Base-by-base conservation (phyloP, 176 grass and related monocot species). In the Carex kokanica region DNA sequence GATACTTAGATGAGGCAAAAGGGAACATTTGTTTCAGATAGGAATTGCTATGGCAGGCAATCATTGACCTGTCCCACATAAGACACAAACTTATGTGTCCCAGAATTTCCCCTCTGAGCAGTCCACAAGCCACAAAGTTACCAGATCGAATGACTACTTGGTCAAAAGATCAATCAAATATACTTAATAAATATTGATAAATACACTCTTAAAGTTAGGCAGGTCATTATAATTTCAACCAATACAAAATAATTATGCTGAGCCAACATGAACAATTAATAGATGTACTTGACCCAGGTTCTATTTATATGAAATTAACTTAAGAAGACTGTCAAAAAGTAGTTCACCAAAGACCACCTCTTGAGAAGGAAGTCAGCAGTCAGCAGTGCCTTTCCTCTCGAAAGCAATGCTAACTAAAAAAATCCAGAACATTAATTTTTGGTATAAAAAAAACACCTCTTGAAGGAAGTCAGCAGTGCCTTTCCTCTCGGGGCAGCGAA, bases 381-480 rank as follows among this genome's bases (percentile, higher is more conserved):
- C 38, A 41, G 38, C 38, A 41, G 38, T 41, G 38, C 4, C 38
- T 41, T 41, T 41, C 38, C 38, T 41, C 38, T 41, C 6, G 5
- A 41, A 41, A 7, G 38, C 38, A 41, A 5, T 41, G 38, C 38
- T 7, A 6, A 24, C 10, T 81, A 56, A 62, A 66, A 27, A 80
- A 52, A 47, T 67, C 11, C 83, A 88, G 60, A 53, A 40, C 41
- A 78, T 1, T 51, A 8, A 0, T 29, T 51, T 74, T 52, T 74
- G 43, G 23, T 10, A 52, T 51, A 52, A 53, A 43, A n/a, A 80
- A 40, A 85, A 38, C 57, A 97, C 94, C 96, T 99, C 93, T 78
- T 99, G 96, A 86, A 99, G 88, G 86, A 99, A 99, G n/a, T 99
- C 96, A 79, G 96, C 96, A 70, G 96, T 92, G 20, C 96, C 96